phyloP scores from a whole-genome alignment of 495 filamentous ascomycete genomes.

The Neurospora intermedia region DNA sequence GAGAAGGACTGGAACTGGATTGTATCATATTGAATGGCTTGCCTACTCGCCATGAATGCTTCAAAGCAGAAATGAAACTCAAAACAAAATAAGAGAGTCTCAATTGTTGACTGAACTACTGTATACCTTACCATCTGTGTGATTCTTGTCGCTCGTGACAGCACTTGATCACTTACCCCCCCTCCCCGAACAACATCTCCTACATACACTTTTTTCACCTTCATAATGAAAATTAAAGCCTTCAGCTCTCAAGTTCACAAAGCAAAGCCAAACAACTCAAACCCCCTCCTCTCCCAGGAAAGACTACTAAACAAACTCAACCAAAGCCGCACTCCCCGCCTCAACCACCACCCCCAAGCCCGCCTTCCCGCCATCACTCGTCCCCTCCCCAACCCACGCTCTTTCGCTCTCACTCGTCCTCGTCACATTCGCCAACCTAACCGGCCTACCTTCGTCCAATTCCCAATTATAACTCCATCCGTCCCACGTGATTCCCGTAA shows the following conservation, averaged over 20 bases:
- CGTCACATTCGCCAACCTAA: constrained; percentile 47
- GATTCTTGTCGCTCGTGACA: background rate
- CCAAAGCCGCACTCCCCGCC: constrained; percentile 35
- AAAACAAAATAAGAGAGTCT: background rate
- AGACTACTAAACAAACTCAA: constrained; percentile 25
- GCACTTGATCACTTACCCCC: background rate
- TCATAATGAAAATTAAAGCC: background rate
- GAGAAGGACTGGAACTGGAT: background rate
- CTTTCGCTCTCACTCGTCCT: constrained; percentile 32
- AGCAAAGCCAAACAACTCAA: background rate
- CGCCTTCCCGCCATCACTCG: constrained; percentile 30
- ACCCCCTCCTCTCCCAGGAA: background rate
- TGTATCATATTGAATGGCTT: background rate
- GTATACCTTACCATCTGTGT: background rate
- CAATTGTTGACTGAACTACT: background rate
- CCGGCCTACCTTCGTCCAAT: constrained; percentile 43
- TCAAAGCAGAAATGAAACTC: background rate
- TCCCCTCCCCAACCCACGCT: constrained; percentile 27
- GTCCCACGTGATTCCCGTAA: constrained; percentile 51
- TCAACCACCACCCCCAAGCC: constrained; percentile 37
- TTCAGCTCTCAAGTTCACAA: background rate
- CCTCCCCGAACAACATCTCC: background rate
- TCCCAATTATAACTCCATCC: constrained; percentile 56
- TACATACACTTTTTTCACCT: too few relatives aligned
- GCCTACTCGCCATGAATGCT: background rate